A percentile compares a stretch with the other conserved stretches of the same genome.
These are phyloP conservation scores for Tulasnella sp. DNA, from an alignment of 768 basidiomycete genomes.

Conservation along the genomic window DNA sequence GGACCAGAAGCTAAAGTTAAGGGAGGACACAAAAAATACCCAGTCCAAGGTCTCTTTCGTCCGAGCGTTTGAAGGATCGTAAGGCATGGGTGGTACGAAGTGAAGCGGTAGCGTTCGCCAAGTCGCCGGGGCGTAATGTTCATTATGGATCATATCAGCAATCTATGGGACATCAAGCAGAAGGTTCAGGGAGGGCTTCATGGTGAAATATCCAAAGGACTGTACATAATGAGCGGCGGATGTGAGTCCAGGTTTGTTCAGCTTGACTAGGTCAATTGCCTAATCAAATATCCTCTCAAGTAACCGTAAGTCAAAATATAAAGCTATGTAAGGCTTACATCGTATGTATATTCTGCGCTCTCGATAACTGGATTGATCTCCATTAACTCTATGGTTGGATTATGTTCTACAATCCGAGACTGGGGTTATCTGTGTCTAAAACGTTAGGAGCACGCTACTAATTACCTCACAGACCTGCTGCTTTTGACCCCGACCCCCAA, in stretches of 20 bases:
- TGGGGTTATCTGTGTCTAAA: too few relatives aligned
- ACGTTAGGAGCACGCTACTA: too few relatives aligned
- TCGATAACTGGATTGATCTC: slow-evolving; percentile 46
- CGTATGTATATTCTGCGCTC: slow-evolving; percentile 45
- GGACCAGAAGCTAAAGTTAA: slow-evolving; percentile 90
- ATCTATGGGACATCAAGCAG: slow-evolving; percentile 37
- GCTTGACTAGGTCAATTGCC: slow-evolving; percentile 48
- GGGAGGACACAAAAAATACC: slow-evolving; percentile 78
- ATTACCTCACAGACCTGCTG: too few relatives aligned
- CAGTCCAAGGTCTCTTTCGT: slow-evolving; percentile 59
- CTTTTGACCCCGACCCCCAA: too few relatives aligned
- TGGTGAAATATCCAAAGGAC: slow-evolving; percentile 21
- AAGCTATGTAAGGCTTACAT: slow-evolving; percentile 31
- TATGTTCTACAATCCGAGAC: too few relatives aligned
- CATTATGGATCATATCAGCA: slow-evolving; percentile 40
- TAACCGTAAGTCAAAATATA: slow-evolving; percentile 3
- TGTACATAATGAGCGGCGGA: slow-evolving; percentile 55
- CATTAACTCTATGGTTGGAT: not conserved
- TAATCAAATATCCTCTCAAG: slow-evolving; percentile 24
- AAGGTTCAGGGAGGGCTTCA: slow-evolving; percentile 11
- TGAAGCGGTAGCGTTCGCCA: slow-evolving; percentile 74
- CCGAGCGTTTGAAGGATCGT: slow-evolving; percentile 36
- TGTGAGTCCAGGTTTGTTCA: slow-evolving; percentile 49
- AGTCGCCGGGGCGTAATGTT: slow-evolving; percentile 65
- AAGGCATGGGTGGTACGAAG: slow-evolving; percentile 42